These are phyloP conservation scores for Coemansia sp. DNA, from an alignment of 192 early-diverging fungal genomes.

Conservation along the genomic window DNA sequence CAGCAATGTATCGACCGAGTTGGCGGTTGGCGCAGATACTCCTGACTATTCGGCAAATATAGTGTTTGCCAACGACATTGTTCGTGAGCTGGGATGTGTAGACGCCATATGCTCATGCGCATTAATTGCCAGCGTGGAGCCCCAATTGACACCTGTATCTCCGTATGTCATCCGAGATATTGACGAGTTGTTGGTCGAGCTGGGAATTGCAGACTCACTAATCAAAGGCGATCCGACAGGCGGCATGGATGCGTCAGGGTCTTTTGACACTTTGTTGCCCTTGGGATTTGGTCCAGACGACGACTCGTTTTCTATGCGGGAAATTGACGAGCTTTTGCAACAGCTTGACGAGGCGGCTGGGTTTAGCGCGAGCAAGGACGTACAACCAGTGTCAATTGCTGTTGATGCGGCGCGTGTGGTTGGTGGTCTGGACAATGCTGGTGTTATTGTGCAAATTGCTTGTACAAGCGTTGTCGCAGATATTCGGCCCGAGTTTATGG, in stretches of 20 bases:
- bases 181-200: constrained; percentile 38
- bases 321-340: constrained; percentile 42
- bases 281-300: constrained; percentile 1
- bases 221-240: constrained; percentile 7
- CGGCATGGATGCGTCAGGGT: not conserved
- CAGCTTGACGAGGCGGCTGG: constrained; percentile 21
- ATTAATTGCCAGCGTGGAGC: not conserved
- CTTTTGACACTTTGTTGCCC: not conserved
- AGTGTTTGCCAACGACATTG: not conserved
- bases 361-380: not conserved
- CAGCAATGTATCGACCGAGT: not conserved
- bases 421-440: not conserved
- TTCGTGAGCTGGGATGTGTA: constrained; percentile 4
- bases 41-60: not conserved
- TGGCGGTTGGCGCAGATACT: not conserved
- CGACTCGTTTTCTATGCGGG: constrained; percentile 28
- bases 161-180: constrained; percentile 33
- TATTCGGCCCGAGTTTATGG: not conserved
- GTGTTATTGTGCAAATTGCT: not conserved
- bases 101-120: not conserved
- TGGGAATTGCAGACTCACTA: constrained; percentile 20
- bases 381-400: not conserved
- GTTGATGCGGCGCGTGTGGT: not conserved
- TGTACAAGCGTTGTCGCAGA: not conserved
- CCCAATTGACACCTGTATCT: not conserved